Conservation (phyloP, 148 eudicot genomes). For the Hydrangea macrophylla region DNA sequence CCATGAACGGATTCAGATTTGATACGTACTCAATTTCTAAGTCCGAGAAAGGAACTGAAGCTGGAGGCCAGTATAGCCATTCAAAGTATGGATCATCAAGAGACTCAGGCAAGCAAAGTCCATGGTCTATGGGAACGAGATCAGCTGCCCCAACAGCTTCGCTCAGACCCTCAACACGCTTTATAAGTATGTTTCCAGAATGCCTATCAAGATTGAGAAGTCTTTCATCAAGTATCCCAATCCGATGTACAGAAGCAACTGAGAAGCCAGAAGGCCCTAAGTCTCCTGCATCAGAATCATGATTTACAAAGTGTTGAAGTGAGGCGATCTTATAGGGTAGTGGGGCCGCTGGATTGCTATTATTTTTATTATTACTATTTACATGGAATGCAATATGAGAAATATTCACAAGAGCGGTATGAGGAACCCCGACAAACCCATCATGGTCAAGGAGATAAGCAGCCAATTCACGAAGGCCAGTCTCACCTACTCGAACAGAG, state of each 20-base stretch:
- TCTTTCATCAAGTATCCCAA: constrained; percentile 68
- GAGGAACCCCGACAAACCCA: constrained; percentile 71
- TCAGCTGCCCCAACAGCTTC: constrained; percentile 43
- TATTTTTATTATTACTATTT: constrained; percentile 20
- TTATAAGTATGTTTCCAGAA: constrained; percentile 72
- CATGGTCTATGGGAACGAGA: constrained; percentile 80
- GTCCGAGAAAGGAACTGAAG: constrained; percentile 69
- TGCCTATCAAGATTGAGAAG: constrained; percentile 73
- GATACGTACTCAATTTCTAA: constrained; percentile 57
- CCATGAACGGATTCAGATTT: constrained; percentile 52
- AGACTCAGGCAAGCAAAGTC: constrained; percentile 73
- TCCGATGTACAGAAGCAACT: constrained; percentile 61
- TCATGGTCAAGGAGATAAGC: constrained; percentile 78
- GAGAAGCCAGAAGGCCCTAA: constrained; percentile 72
- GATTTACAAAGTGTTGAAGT: constrained; percentile 58
- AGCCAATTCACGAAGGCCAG: constrained; percentile 66
- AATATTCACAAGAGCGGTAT: constrained; percentile 68
- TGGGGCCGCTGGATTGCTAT: too few relatives aligned
- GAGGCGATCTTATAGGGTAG: constrained; percentile 66
- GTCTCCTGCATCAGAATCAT: constrained; percentile 76
- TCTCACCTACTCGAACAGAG: constrained; percentile 66
- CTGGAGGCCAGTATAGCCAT: constrained; percentile 91
- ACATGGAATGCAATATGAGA: constrained; percentile 50
- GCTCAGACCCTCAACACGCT: constrained; percentile 31
- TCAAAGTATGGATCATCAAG: constrained; percentile 83